Evolutionary conservation across 139 green algal genomes (phyloP), one percentile per base, ranked within the genome.

Genomic region (Volvox reticuliferus): DNA sequence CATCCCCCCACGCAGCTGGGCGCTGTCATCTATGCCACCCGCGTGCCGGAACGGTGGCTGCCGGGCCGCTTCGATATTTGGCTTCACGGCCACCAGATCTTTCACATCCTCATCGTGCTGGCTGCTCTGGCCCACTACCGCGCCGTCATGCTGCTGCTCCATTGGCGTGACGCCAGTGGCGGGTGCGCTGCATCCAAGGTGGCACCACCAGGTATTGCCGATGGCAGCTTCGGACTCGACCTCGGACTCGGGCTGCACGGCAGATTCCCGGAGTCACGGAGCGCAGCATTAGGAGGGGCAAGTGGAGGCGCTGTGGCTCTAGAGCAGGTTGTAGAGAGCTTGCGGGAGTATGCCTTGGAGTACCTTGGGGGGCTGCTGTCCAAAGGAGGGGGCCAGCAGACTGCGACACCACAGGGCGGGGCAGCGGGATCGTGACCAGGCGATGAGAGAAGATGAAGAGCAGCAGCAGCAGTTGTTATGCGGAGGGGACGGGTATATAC

Each of bases 51-150:
- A 95, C 93, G 98, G n/a, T 98, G 93, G 90, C 94, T 95, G 68
- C 98, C 98, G 0, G 98, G 98, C 30, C 94, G 92, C 50, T 99
- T 99, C 92, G 98, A 99, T 95, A 83, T 99, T 24, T 91, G 94
- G 5, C 94, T 97, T 35, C 94, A 98, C 93, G 97, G 94, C 80
- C 98, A 99, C 92, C 98, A 99, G 94, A 93, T 99, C 44, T 99
- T 99, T 92, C 98, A 99, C 82, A 36, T 90, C 9, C 86, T 90
- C 50, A 90, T 97, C 2, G 95, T 97, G 35, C 28, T 93, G 0
- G 95, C 88, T 0, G 94, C 94, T 2, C 91, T 92, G 67, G 65
- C 93, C 2, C 95, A 97, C 91, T 96, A 94, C 90, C 63, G 89
- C 6, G 89, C 93, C 5, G 88, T 95, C 32, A 82, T 95, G 69